phyloP scores from a whole-genome alignment of 2,329 filamentous ascomycete species.

The Hymenoscyphus fructigenus region DNA sequence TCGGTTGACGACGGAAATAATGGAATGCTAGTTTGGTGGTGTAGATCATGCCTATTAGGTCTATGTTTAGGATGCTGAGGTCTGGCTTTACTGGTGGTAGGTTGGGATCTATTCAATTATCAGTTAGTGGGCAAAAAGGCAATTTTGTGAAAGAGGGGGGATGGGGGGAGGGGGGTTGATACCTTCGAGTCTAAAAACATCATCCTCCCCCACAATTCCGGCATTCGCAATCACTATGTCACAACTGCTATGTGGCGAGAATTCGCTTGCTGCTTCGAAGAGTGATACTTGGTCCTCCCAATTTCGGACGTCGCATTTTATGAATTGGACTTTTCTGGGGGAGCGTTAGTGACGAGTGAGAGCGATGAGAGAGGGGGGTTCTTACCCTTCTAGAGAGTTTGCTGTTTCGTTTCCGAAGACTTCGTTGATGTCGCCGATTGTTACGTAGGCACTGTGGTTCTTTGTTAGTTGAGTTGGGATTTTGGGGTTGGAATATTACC shows the following conservation, averaged over 20 bases:
- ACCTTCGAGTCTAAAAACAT: conserved; percentile 42
- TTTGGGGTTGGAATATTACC: conserved; percentile 11
- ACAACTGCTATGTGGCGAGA: conserved; percentile 41
- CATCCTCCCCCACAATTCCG: conserved; percentile 42
- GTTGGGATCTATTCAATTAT: neutral
- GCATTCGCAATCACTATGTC: conserved; percentile 51
- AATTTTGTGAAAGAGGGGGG: neutral
- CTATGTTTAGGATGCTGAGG: conserved; percentile 43
- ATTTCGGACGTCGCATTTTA: conserved; percentile 43
- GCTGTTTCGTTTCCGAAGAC: conserved; percentile 33
- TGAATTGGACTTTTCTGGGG: conserved; percentile 34
- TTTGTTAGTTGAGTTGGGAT: conserved; percentile 17
- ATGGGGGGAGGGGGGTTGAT: conserved; percentile 9
- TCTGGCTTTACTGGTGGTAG: conserved; percentile 39
- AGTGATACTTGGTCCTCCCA: conserved; percentile 45
- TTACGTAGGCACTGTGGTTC: conserved; percentile 40
- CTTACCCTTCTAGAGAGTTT: neutral
- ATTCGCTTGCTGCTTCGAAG: conserved; percentile 42
- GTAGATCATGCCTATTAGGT: conserved; percentile 44
- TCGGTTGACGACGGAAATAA: conserved; percentile 45
- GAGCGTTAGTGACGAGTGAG: neutral
- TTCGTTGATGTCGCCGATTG: conserved; percentile 42
- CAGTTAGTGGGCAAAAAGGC: neutral
- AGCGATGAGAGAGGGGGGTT: neutral
- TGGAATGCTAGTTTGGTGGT: conserved; percentile 48